These are phyloP conservation scores for Pythium grandisporangium DNA, from an alignment of 352 stramenopile species.

Conservation along the genomic window DNA sequence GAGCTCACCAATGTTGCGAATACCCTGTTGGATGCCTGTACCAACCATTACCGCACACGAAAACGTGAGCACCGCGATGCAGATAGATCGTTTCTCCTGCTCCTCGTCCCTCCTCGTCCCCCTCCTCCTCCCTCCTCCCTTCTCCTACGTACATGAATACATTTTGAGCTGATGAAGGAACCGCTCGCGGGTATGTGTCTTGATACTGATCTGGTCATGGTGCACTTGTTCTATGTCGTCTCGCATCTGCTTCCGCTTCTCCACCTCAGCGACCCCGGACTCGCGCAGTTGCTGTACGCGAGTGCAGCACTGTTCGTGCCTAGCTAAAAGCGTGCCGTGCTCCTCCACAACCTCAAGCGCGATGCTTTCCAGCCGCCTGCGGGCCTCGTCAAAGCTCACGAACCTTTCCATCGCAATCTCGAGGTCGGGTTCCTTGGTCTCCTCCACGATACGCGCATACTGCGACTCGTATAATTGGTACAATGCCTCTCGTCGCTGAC, in stretches of 20 bases:
- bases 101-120: no score
- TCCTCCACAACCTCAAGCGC: slow-evolving; percentile 24
- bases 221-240: slow-evolving; percentile 41
- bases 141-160: slow-evolving; percentile 28
- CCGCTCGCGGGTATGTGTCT: slow-evolving; percentile 24
- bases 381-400: slow-evolving; percentile 21
- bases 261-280: slow-evolving; percentile 34
- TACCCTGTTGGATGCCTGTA: slow-evolving; percentile 39
- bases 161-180: slow-evolving; percentile 34
- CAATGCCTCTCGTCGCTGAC: slow-evolving; percentile 44
- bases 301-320: slow-evolving; percentile 15
- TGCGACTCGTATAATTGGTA: slow-evolving; percentile 53
- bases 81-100: no score
- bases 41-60: not conserved
- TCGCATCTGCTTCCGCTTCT: slow-evolving; percentile 42
- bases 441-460: slow-evolving; percentile 35
- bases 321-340: slow-evolving; percentile 15
- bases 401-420: slow-evolving; percentile 39
- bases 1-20: slow-evolving; percentile 45
- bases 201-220: slow-evolving; percentile 23
- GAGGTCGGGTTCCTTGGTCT: slow-evolving; percentile 42
- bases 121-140: no score
- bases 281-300: slow-evolving; percentile 29
- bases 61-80: not conserved
- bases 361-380: slow-evolving; percentile 33